Conservation (phyloP, 192 early-diverging fungal genomes). For the Funneliformis mosseae region DNA sequence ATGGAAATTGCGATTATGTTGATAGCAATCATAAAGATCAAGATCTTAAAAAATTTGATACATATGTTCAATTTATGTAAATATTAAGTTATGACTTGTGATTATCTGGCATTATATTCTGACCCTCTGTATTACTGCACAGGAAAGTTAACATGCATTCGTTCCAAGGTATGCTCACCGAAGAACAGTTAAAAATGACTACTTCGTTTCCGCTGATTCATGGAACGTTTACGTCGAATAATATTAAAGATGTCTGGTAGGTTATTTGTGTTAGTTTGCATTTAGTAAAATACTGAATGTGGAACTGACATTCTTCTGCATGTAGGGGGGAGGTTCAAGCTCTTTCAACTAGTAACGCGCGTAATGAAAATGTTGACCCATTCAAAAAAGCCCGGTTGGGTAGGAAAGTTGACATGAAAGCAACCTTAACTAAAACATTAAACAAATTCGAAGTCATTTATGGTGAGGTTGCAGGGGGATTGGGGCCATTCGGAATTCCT, state of each 20-base stretch:
- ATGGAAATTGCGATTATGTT: neutral
- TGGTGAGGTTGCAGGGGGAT: neutral
- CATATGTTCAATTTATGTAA: slow-evolving; percentile 7
- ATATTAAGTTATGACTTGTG: neutral
- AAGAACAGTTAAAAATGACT: slow-evolving; percentile 18
- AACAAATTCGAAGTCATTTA: slow-evolving; percentile 27
- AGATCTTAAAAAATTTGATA: neutral
- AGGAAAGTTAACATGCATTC: slow-evolving; percentile 1
- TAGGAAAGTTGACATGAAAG: slow-evolving; percentile 12
- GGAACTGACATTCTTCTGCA: too few species aligned
- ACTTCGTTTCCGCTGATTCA: neutral
- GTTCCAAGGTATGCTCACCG: neutral
- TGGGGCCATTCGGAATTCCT: neutral
- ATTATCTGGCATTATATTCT: slow-evolving; percentile 10
- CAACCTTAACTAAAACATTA: neutral
- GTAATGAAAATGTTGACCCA: neutral
- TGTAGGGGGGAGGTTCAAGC: slow-evolving; percentile 16
- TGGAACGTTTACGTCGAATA: neutral
- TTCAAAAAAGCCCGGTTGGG: slow-evolving; percentile 22
- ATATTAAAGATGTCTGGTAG: slow-evolving; percentile 1
- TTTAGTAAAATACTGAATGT: too few species aligned
- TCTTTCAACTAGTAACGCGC: neutral
- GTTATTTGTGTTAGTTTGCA: neutral
- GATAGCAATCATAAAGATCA: neutral
- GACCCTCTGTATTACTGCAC: neutral